Conservation (phyloP, 345 rosid species). For the Clausena lansium region DNA sequence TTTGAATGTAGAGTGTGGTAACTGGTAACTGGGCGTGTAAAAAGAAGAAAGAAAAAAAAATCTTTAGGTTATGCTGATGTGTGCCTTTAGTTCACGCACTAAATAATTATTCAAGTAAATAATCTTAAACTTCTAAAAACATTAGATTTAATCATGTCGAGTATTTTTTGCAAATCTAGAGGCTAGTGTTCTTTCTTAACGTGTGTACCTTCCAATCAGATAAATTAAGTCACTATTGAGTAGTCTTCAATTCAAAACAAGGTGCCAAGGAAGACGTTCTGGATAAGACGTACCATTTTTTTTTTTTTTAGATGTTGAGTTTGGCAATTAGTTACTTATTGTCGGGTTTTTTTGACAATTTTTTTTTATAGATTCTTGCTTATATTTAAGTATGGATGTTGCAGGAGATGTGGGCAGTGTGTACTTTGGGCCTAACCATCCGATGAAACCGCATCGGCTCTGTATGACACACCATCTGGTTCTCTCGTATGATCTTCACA, state of each 20-base stretch:
- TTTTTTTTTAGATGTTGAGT: neutral
- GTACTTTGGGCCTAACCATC: constrained; percentile 96
- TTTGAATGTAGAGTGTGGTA: neutral
- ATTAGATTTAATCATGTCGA: neutral
- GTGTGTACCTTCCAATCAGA: too few relatives aligned
- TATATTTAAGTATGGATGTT: constrained; percentile 1
- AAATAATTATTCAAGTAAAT: neutral
- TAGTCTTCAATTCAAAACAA: neutral
- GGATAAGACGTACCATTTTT: neutral
- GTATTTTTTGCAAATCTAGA: neutral
- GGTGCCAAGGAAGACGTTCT: neutral
- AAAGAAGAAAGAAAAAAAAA: too few relatives aligned
- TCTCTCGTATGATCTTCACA: constrained; percentile 88
- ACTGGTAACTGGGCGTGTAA: neutral
- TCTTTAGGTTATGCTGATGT: neutral
- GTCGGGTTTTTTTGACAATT: too few relatives aligned
- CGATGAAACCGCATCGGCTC: constrained; percentile 96
- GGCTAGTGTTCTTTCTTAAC: neutral
- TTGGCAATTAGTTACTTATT: neutral
- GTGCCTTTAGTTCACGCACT: neutral
- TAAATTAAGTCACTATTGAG: neutral
- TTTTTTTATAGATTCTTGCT: neutral
- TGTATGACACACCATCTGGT: constrained; percentile 99
- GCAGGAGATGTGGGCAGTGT: constrained; percentile 95
- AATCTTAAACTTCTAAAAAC: neutral